phyloP scores from a whole-genome alignment of 129 eudicot species.

The Artemisia tridentata region DNA sequence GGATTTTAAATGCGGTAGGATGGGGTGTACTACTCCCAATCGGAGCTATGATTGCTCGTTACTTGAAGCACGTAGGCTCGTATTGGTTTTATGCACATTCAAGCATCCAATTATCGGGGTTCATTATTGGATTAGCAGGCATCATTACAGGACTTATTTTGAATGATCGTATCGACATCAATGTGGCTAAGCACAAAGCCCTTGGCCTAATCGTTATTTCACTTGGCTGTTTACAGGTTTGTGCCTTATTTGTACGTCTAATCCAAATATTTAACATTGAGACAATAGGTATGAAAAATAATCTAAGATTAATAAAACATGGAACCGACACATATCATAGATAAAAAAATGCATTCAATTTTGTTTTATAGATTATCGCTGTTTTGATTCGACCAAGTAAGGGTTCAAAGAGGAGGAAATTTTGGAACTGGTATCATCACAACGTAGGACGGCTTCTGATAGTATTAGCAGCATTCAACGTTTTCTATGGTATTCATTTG shows the following conservation, averaged over 20 bases:
- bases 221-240: slow-evolving; percentile 81
- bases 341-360: too few relatives aligned
- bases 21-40: slow-evolving; percentile 78
- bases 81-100: slow-evolving; percentile 65
- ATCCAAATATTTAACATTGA: too few relatives aligned
- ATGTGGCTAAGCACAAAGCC: slow-evolving; percentile 59
- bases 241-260: slow-evolving; percentile 4
- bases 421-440: slow-evolving; percentile 93
- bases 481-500: slow-evolving; percentile 72
- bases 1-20: slow-evolving; percentile 68
- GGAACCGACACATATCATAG: too few relatives aligned
- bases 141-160: slow-evolving; percentile 55
- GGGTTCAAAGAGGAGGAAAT: slow-evolving; percentile 57
- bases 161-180: slow-evolving; percentile 37
- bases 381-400: slow-evolving; percentile 59
- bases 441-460: slow-evolving; percentile 56
- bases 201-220: slow-evolving; percentile 58
- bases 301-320: too few relatives aligned
- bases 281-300: too few relatives aligned
- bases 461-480: slow-evolving; percentile 59
- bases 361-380: slow-evolving; percentile 53
- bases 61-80: slow-evolving; percentile 49
- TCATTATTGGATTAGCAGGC: slow-evolving; percentile 62
- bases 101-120: slow-evolving; percentile 51
- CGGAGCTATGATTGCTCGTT: slow-evolving; percentile 68